Percentiles rank a stretch among this genome's conserved stretches.
Conservation (phyloP, 257 asterid species). For the Scutellaria minor region DNA sequence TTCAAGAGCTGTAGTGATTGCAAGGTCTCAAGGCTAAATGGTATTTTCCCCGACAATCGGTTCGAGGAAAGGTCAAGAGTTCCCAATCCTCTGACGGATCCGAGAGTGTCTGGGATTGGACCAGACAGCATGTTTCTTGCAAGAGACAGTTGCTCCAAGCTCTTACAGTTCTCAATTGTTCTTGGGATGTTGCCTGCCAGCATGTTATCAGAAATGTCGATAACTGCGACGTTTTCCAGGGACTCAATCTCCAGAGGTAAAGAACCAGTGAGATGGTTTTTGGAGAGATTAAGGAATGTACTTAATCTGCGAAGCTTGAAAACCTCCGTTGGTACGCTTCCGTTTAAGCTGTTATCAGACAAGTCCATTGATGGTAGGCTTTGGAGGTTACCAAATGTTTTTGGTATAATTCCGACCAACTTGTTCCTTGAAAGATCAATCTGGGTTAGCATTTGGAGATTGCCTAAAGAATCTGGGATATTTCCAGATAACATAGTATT, state of each 20-base stretch:
- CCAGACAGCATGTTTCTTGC: slow-evolving; percentile 52
- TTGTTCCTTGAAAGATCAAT: slow-evolving; percentile 59
- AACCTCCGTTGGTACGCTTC: slow-evolving; percentile 51
- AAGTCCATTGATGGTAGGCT: slow-evolving; percentile 50
- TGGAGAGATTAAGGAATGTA: slow-evolving; percentile 52
- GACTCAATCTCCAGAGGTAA: slow-evolving; percentile 51
- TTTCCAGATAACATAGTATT: slow-evolving; percentile 49
- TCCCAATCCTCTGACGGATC: slow-evolving; percentile 50
- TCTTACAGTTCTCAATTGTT: slow-evolving; percentile 49
- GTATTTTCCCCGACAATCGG: slow-evolving; percentile 50
- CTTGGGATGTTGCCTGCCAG: slow-evolving; percentile 50
- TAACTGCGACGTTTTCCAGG: slow-evolving; percentile 42
- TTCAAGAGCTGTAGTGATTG: slow-evolving; percentile 47
- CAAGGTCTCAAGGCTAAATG: slow-evolving; percentile 42
- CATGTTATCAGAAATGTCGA: slow-evolving; percentile 51
- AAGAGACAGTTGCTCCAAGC: slow-evolving; percentile 51
- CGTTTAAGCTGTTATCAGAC: slow-evolving; percentile 54
- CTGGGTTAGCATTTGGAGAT: slow-evolving; percentile 45
- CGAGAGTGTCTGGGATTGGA: slow-evolving; percentile 53
- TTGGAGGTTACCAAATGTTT: slow-evolving; percentile 41
- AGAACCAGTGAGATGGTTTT: slow-evolving; percentile 50
- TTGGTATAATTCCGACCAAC: slow-evolving; percentile 53
- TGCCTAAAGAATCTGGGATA: slow-evolving; percentile 55
- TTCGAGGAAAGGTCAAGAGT: slow-evolving; percentile 63
- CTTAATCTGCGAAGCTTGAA: slow-evolving; percentile 48